Conservation (phyloP, 208 protist genomes). For the Herpetomonas samuelpessoai region DNA sequence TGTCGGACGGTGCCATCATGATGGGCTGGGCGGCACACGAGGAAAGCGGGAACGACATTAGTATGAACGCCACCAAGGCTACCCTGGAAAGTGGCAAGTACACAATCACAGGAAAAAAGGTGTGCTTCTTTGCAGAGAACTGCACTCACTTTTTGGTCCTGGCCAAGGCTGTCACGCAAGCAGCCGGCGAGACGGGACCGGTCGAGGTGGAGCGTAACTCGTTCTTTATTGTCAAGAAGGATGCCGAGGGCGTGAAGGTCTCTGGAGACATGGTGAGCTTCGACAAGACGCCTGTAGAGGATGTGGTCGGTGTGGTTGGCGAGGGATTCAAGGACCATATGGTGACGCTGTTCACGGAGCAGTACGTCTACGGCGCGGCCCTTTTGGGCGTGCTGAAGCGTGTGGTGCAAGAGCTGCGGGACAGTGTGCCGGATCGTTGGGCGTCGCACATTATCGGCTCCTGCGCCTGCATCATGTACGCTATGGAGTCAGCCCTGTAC, state of each 20-base stretch:
- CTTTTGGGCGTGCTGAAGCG: conserved; percentile 77
- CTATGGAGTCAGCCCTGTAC: conserved; percentile 82
- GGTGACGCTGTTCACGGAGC: conserved; percentile 81
- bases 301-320: conserved; percentile 77
- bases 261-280: conserved; percentile 36
- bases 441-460: conserved; percentile 49
- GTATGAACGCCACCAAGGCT: conserved; percentile 73
- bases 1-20: conserved; percentile 77
- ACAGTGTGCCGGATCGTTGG: conserved; percentile 45
- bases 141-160: conserved; percentile 82
- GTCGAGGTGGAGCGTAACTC: conserved; percentile 56
- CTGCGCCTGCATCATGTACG: conserved; percentile 71
- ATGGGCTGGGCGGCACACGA: conserved; percentile 83
- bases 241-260: conserved; percentile 37
- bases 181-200: conserved; percentile 44
- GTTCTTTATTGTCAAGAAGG: conserved; percentile 73
- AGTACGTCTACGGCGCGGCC: conserved; percentile 77
- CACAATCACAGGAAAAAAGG: conserved; percentile 60
- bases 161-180: conserved; percentile 73
- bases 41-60: conserved; percentile 67
- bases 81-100: conserved; percentile 36
- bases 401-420: conserved; percentile 58
- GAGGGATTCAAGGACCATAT: conserved; percentile 82
- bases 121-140: conserved; percentile 42
- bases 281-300: conserved; percentile 38